Conservation (phyloP, 2,329 filamentous ascomycete genomes). For the Beauveria sp. region DNA sequence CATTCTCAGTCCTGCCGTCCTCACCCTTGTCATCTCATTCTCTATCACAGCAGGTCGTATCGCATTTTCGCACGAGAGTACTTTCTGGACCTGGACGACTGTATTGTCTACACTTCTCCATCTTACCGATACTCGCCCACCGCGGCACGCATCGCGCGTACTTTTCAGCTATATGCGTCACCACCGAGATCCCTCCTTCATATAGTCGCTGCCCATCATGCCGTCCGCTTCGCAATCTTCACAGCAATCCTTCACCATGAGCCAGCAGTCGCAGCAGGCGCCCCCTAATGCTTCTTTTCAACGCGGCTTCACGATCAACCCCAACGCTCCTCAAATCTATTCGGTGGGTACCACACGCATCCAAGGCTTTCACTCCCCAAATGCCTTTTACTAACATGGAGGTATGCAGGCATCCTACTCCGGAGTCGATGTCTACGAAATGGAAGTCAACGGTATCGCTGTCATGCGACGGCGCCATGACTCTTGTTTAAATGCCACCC, state of each 20-base stretch:
- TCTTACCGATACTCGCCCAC: neutral
- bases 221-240: constrained; percentile 43
- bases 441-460: constrained; percentile 88
- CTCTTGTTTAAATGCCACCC: constrained; percentile 95
- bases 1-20: neutral
- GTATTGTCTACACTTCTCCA: neutral
- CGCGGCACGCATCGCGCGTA: neutral
- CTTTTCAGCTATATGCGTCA: constrained; percentile 2
- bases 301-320: constrained; percentile 24
- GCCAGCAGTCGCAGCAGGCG: constrained; percentile 42
- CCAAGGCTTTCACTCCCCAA: neutral
- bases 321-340: constrained; percentile 51
- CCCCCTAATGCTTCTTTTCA: constrained; percentile 29
- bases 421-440: constrained; percentile 93
- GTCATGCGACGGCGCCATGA: constrained; percentile 95
- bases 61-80: neutral
- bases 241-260: constrained; percentile 51
- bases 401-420: constrained; percentile 71
- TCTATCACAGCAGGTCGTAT: neutral
- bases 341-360: constrained; percentile 37
- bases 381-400: constrained; percentile 1
- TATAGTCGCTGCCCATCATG: constrained; percentile 15
- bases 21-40: neutral
- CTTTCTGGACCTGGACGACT: neutral
- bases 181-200: neutral